These are phyloP conservation scores for Candida mesenterica DNA, from an alignment of 1,139 yeast genomes.

Conservation along the genomic window DNA sequence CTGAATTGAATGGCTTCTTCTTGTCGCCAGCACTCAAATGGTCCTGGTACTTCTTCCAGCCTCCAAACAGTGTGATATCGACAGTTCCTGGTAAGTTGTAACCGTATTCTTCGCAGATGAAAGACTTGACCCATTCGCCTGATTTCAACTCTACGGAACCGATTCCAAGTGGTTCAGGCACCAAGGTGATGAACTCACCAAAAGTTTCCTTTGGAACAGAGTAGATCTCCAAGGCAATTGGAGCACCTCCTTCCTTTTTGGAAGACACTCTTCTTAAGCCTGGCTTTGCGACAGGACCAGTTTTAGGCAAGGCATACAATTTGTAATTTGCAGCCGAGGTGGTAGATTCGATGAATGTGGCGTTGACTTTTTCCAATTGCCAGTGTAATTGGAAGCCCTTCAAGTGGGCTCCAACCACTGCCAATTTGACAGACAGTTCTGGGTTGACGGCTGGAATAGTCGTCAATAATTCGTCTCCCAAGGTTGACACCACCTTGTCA, in stretches of 20 bases:
- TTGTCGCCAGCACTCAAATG: slow-evolving; percentile 23
- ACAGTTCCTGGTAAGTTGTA: slow-evolving; percentile 66
- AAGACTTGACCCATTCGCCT: slow-evolving; percentile 87
- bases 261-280: slow-evolving; percentile 70
- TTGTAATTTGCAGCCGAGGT: slow-evolving; percentile 71
- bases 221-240: slow-evolving; percentile 76
- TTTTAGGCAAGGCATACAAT: slow-evolving; percentile 78
- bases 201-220: slow-evolving; percentile 73
- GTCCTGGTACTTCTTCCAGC: slow-evolving; percentile 75
- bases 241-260: slow-evolving; percentile 45
- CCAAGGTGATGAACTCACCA: slow-evolving; percentile 81
- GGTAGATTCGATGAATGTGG: slow-evolving; percentile 65
- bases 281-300: slow-evolving; percentile 83
- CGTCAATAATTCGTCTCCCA: slow-evolving; percentile 32
- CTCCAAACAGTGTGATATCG: slow-evolving; percentile 82
- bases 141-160: slow-evolving; percentile 81
- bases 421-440: slow-evolving; percentile 49
- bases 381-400: slow-evolving; percentile 87
- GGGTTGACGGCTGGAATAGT: slow-evolving; percentile 37
- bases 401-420: slow-evolving; percentile 96
- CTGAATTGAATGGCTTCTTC: slow-evolving; percentile 72
- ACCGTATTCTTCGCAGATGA: slow-evolving; percentile 89
- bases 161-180: slow-evolving; percentile 92
- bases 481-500: slow-evolving; percentile 32
- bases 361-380: slow-evolving; percentile 87